Conservation (phyloP, 2,329 filamentous ascomycete species). For the Tolypocladium ovalisporum region DNA sequence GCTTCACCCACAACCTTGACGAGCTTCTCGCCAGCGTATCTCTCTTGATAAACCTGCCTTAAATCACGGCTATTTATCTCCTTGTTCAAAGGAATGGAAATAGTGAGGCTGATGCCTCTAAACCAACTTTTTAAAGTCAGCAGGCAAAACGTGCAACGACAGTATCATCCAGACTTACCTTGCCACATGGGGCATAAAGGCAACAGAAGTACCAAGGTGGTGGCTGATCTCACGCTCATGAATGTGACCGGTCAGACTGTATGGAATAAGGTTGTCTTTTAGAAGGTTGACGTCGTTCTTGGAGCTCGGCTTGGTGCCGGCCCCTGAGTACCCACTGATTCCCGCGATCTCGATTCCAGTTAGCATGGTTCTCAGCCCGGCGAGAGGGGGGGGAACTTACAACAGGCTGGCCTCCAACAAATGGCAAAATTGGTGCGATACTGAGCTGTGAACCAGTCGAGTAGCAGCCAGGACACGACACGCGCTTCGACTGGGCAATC, state of each 20-base stretch:
- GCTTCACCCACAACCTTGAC: constrained; percentile 86
- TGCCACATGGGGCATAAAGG: constrained; percentile 78
- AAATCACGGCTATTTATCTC: constrained; percentile 87
- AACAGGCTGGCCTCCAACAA: no score
- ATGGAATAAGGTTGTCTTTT: constrained; percentile 80
- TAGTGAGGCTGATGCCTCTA: constrained; percentile 85
- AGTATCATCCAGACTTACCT: no score
- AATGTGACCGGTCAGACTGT: constrained; percentile 71
- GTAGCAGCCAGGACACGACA: constrained; percentile 91
- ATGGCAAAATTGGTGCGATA: no score
- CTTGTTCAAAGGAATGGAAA: constrained; percentile 78
- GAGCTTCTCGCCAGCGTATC: constrained; percentile 90
- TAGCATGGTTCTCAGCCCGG: no score
- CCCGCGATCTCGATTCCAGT: no score
- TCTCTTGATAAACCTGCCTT: constrained; percentile 87
- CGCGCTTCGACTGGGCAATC: constrained; percentile 69
- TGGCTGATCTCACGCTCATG: constrained; percentile 84
- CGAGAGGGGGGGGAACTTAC: no score
- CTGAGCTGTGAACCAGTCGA: constrained; percentile 86
- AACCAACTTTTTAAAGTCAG: no score
- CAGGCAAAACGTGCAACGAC: no score
- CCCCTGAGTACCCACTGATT: constrained; percentile 68
- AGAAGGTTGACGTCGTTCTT: constrained; percentile 87
- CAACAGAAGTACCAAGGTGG: constrained; percentile 64
- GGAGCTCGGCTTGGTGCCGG: constrained; percentile 83